Evolutionary conservation across 805 yeast species (phyloP).

Genomic region (Zygosaccharomyces bisporus): DNA sequence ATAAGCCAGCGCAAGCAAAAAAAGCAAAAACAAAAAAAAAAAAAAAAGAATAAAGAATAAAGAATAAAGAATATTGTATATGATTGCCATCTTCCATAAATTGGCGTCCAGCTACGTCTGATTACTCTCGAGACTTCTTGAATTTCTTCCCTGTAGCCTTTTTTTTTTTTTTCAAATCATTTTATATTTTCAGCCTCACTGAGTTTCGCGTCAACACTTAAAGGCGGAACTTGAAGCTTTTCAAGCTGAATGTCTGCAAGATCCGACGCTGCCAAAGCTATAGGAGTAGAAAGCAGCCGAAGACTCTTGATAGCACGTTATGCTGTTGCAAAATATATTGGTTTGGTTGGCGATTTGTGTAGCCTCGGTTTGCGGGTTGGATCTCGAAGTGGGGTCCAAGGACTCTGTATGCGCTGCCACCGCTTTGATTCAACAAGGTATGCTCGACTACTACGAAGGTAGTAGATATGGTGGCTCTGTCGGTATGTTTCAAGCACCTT

Average conservation of each 20-base stretch:
- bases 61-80: no score
- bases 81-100: background rate
- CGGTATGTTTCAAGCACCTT: conserved; percentile 67
- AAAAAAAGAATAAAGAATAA: background rate
- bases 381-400: conserved; percentile 39
- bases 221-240: background rate
- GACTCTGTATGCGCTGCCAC: conserved; percentile 56
- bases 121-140: background rate
- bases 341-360: background rate
- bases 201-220: conserved; percentile 6
- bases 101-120: background rate
- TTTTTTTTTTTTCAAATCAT: background rate
- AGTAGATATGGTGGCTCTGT: conserved; percentile 57
- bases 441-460: conserved; percentile 67
- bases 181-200: conserved; percentile 5
- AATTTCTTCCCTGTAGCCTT: background rate
- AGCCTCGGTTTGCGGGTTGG: conserved; percentile 28
- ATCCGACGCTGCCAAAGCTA: background rate
- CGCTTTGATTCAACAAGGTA: conserved; percentile 53
- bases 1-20: background rate
- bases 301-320: background rate
- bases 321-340: conserved; percentile 1
- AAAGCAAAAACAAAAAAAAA: background rate
- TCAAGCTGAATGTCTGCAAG: background rate
- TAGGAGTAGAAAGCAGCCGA: background rate